phyloP scores from a whole-genome alignment of 768 basidiomycete genomes.

The Galerina sulciceps region DNA sequence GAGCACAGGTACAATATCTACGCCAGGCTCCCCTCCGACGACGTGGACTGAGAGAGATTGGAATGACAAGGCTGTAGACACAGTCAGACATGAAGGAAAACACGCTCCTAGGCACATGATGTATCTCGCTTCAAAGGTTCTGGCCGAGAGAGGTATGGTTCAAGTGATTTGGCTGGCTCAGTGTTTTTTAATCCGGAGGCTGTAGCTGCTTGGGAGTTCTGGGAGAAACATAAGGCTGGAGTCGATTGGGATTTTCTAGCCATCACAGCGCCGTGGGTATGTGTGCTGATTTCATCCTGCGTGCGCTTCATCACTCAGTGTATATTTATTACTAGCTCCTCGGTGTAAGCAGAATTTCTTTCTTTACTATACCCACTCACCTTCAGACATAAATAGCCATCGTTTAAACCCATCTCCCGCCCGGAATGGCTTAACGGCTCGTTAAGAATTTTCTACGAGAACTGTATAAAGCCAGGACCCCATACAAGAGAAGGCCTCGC shows the following conservation, averaged over 20 bases:
- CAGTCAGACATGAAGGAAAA: slow-evolving; percentile 49
- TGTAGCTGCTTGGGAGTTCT: slow-evolving; percentile 14
- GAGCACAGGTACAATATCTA: slow-evolving; percentile 53
- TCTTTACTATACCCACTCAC: not conserved
- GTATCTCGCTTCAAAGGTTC: slow-evolving; percentile 63
- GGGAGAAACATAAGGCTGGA: slow-evolving; percentile 1
- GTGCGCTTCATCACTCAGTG: not conserved
- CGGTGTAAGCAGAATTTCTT: not conserved
- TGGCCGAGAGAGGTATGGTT: slow-evolving; percentile 58
- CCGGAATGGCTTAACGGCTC: slow-evolving; percentile 1
- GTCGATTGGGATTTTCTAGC: slow-evolving; percentile 10
- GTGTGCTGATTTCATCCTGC: not conserved
- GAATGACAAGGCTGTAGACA: slow-evolving; percentile 52
- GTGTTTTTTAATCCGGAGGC: not conserved
- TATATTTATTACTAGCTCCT: not conserved
- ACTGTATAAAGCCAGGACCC: not conserved
- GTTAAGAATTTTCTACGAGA: slow-evolving; percentile 3
- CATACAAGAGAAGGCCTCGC: not conserved
- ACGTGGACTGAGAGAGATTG: slow-evolving; percentile 57
- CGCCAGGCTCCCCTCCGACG: slow-evolving; percentile 18
- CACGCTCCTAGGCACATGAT: slow-evolving; percentile 39
- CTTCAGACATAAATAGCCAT: not conserved
- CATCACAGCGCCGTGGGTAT: slow-evolving; percentile 5
- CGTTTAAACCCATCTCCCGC: not conserved
- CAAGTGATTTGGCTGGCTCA: not conserved